Percentiles rank a stretch among this genome's conserved stretches.
Evolutionary conservation across 1,284 basidiomycete genomes (phyloP).

Genomic region (Melampsora larici-populina): DNA sequence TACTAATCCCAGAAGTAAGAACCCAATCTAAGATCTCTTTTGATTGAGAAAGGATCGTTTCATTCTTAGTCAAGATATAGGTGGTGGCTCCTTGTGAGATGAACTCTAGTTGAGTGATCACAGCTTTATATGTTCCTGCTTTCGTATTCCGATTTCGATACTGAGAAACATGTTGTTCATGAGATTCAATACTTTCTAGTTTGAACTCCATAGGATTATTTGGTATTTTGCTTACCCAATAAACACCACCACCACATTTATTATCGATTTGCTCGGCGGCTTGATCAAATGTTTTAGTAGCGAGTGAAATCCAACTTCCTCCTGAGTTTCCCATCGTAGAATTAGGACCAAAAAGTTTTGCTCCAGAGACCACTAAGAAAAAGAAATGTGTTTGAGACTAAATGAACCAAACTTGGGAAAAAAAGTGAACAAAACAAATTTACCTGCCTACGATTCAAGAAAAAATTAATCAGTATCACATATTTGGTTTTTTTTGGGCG

Average conservation of each 20-base stretch:
- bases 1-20: background rate
- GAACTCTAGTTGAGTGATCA: conserved; percentile 9
- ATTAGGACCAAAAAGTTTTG: background rate
- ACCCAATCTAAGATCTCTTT: background rate
- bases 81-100: background rate
- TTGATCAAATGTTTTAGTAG: background rate
- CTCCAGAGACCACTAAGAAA: background rate
- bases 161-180: background rate
- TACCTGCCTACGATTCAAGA: conserved; percentile 2
- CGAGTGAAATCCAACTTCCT: background rate
- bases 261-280: background rate
- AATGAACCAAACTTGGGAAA: background rate
- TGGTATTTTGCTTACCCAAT: background rate
- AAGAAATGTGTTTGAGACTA: background rate
- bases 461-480: background rate
- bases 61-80: background rate
- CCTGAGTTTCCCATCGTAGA: background rate
- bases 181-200: too few relatives aligned
- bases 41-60: background rate
- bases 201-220: background rate
- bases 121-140: background rate
- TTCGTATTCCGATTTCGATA: background rate
- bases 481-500: background rate
- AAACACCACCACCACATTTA: background rate
- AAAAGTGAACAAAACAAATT: background rate